These are phyloP conservation scores for Fonsecaea nubica DNA, from an alignment of 2,329 filamentous ascomycete genomes.

Conservation along the genomic window DNA sequence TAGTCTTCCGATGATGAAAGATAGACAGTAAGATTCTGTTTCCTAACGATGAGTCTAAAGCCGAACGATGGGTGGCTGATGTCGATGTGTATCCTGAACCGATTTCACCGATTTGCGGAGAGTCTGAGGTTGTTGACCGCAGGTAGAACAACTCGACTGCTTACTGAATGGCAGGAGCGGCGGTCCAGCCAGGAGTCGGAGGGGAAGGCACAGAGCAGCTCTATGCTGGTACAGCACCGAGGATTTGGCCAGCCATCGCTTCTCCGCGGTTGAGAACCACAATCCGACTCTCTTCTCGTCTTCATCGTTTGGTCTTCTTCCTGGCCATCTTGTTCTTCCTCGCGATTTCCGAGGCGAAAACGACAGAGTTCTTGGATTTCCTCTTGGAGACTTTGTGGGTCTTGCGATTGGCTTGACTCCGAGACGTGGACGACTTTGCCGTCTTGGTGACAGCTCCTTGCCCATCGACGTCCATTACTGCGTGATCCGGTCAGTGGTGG, in stretches of 20 bases:
- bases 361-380: conserved; percentile 36
- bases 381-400: conserved; percentile 35
- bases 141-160: not conserved
- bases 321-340: conserved; percentile 30
- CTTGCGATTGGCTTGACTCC: conserved; percentile 21
- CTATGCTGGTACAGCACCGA: not conserved
- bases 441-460: conserved; percentile 27
- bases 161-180: not conserved
- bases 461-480: conserved; percentile 37
- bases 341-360: conserved; percentile 36
- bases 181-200: not conserved
- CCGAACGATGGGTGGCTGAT: not conserved
- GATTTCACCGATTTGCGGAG: not conserved
- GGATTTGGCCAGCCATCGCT: not conserved
- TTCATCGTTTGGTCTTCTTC: conserved; percentile 32
- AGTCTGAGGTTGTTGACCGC: not conserved
- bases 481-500: not conserved
- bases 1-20: not conserved
- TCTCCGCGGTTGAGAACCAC: not conserved
- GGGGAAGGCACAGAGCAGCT: not conserved
- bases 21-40: conserved; percentile 11
- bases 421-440: conserved; percentile 24
- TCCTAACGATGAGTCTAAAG: conserved; percentile 4
- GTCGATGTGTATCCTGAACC: not conserved
- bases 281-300: not conserved